phyloP scores from a whole-genome alignment of 2,329 filamentous ascomycete species.

The Aspergillus vadensis region DNA sequence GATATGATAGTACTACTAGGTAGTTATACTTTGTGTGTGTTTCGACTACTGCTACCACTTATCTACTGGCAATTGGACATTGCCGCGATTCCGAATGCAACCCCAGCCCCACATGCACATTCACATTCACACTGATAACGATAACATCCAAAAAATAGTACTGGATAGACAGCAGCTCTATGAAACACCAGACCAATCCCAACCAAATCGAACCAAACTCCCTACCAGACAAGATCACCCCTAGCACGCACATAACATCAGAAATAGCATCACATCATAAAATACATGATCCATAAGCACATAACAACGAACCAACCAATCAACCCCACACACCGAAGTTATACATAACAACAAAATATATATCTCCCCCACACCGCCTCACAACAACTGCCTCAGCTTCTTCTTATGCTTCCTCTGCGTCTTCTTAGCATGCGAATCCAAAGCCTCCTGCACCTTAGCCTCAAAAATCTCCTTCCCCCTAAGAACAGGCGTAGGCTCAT shows the following conservation, averaged over 20 bases:
- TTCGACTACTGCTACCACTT: too few relatives aligned
- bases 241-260: neutral
- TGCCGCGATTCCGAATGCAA: neutral
- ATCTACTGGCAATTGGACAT: neutral
- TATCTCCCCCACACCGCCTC: neutral
- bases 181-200: too few relatives aligned
- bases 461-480: slow-evolving; percentile 32
- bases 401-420: slow-evolving; percentile 23
- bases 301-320: neutral
- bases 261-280: neutral
- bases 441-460: slow-evolving; percentile 32
- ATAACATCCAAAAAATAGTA: neutral
- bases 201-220: neutral
- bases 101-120: neutral
- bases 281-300: neutral
- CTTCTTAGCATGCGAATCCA: slow-evolving; percentile 34
- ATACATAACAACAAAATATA: neutral
- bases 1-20: too few relatives aligned
- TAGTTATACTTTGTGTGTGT: too few relatives aligned
- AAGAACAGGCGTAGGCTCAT: neutral
- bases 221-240: neutral
- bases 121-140: neutral
- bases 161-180: neutral
- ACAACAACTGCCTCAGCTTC: slow-evolving; percentile 6
- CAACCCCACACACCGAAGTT: neutral